Percentiles rank a stretch among this genome's conserved stretches.
Conservation (phyloP, 2,329 filamentous ascomycete species). For the Neodidymelliopsis sp. region DNA sequence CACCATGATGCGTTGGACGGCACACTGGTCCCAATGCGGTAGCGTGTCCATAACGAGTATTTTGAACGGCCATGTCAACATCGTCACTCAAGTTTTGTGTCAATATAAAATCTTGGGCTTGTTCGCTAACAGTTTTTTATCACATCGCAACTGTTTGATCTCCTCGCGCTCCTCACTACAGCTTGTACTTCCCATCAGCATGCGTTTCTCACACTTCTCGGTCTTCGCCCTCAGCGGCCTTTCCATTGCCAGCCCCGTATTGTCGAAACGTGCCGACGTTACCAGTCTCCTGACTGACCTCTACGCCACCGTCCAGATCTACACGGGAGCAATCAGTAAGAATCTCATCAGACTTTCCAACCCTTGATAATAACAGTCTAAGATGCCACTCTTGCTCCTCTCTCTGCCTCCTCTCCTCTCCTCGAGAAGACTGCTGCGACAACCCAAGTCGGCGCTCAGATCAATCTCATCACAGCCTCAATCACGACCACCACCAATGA, state of each 20-base stretch:
- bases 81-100: background rate
- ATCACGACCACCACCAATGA: conserved; percentile 17
- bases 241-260: conserved; percentile 25
- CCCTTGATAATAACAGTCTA: background rate
- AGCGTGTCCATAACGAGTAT: background rate
- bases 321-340: conserved; percentile 30
- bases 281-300: conserved; percentile 26
- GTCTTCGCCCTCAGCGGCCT: conserved; percentile 22
- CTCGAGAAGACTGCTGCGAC: conserved; percentile 28
- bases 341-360: background rate
- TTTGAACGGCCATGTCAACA: too few relatives aligned
- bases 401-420: conserved; percentile 23
- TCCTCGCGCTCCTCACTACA: background rate
- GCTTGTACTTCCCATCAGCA: background rate
- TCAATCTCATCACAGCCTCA: conserved; percentile 25
- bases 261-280: conserved; percentile 20
- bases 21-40: background rate
- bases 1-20: conserved; percentile 1
- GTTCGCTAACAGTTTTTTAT: background rate
- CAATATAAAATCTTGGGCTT: background rate
- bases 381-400: conserved; percentile 29
- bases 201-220: conserved; percentile 26
- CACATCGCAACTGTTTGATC: background rate
- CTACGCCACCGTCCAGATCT: conserved; percentile 27
- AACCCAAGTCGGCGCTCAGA: conserved; percentile 23